Conservation (phyloP, 1,284 basidiomycete species). For the Fomitopsis palustris region DNA sequence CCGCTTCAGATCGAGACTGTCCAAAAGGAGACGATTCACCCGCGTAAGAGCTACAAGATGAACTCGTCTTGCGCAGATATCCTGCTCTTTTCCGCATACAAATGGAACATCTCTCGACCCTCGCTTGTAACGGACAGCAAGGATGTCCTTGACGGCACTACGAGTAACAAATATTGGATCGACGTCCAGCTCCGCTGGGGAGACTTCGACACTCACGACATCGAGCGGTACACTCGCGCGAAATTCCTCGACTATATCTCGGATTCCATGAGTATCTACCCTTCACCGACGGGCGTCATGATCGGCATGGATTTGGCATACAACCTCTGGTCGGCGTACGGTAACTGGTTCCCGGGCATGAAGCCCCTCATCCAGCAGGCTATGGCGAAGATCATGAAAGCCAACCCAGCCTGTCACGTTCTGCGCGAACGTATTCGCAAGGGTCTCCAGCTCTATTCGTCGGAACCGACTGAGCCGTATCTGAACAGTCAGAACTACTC, state of each 20-base stretch:
- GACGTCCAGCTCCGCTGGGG: conserved; percentile 99
- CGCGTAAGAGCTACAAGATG: conserved; percentile 99
- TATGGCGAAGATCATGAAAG: conserved; percentile 99
- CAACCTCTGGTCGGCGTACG: conserved; percentile 98
- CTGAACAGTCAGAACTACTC: conserved; percentile 98
- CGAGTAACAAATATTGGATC: conserved; percentile 99
- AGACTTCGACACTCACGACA: conserved; percentile 98
- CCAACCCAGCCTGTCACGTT: conserved; percentile 97
- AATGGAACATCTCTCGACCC: conserved; percentile 98
- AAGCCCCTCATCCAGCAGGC: conserved; percentile 98
- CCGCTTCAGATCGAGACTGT: conserved; percentile 99
- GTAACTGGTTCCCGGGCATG: conserved; percentile 99
- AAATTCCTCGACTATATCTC: conserved; percentile 98
- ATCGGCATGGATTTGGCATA: conserved; percentile 98
- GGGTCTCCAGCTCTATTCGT: conserved; percentile 97
- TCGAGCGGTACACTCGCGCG: conserved; percentile 95
- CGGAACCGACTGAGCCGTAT: conserved; percentile 99
- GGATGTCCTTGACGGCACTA: conserved; percentile 95
- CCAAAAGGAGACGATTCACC: conserved; percentile 99
- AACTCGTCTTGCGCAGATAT: conserved; percentile 98
- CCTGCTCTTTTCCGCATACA: conserved; percentile 94
- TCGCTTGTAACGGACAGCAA: conserved; percentile 95
- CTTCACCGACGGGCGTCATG: conserved; percentile 96
- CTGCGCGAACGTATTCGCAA: conserved; percentile 98
- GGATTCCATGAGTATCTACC: conserved; percentile 97